phyloP scores from a whole-genome alignment of 2,329 filamentous ascomycete genomes.

The Lasiodiplodia theobromae region DNA sequence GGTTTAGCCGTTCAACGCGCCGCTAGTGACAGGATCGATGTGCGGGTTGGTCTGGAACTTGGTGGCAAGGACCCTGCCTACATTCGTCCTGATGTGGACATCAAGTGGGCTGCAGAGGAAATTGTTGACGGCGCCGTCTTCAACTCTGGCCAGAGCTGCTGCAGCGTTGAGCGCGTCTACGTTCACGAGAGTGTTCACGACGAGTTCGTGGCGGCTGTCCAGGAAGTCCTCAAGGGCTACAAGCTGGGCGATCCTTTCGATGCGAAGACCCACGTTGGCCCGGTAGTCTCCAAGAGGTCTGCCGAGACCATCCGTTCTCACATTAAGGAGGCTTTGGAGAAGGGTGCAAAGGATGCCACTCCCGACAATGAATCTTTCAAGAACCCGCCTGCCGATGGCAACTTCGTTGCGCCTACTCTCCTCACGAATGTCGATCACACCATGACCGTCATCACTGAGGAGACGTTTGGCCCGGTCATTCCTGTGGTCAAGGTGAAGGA shows the following conservation, averaged over 20 bases:
- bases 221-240: conserved; percentile 79
- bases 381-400: conserved; percentile 76
- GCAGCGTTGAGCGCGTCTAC: conserved; percentile 89
- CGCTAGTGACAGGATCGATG: conserved; percentile 72
- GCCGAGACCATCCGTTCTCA: conserved; percentile 79
- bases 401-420: conserved; percentile 87
- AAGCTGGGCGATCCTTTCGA: conserved; percentile 88
- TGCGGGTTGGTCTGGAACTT: conserved; percentile 87
- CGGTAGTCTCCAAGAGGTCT: conserved; percentile 83
- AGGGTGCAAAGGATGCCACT: conserved; percentile 84
- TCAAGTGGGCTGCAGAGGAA: conserved; percentile 90
- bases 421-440: conserved; percentile 79
- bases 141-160: conserved; percentile 98
- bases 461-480: conserved; percentile 94
- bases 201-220: conserved; percentile 77
- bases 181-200: conserved; percentile 87
- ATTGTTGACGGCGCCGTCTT: conserved; percentile 97
- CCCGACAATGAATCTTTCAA: conserved; percentile 81
- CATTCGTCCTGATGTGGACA: conserved; percentile 82
- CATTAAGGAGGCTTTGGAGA: conserved; percentile 79
- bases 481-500: conserved; percentile 84
- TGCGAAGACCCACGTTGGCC: conserved; percentile 80
- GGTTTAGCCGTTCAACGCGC: conserved; percentile 28
- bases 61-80: conserved; percentile 97
- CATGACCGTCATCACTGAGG: conserved; percentile 90